A percentile compares a stretch with the other conserved stretches of the same genome.
Evolutionary conservation across 306 rosid species (phyloP).

Genomic region (Trifolium fragiferum): DNA sequence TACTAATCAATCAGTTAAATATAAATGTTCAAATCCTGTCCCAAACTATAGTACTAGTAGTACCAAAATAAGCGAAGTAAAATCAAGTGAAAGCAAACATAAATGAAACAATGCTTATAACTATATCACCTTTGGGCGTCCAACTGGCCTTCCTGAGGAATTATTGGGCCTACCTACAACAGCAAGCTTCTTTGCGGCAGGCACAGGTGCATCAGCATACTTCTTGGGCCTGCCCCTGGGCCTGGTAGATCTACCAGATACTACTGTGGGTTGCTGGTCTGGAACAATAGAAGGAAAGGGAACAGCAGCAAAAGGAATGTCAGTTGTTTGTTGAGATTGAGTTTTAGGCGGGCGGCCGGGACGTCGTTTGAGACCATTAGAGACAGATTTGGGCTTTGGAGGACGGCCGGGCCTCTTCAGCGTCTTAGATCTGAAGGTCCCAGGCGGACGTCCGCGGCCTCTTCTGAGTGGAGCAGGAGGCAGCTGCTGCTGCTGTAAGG

Average conservation of each 20-base stretch:
- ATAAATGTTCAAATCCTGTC: neutral
- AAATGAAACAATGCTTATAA: neutral
- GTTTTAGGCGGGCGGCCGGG: slow-evolving; percentile 78
- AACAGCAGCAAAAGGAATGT: slow-evolving; percentile 55
- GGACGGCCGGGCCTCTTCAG: slow-evolving; percentile 60
- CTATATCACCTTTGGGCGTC: slow-evolving; percentile 89
- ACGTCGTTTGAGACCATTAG: slow-evolving; percentile 54
- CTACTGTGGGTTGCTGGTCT: neutral
- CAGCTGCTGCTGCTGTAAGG: no score
- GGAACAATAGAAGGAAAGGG: neutral
- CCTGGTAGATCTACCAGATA: slow-evolving; percentile 34
- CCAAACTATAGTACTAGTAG: neutral
- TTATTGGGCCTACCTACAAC: slow-evolving; percentile 32
- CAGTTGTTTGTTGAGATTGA: slow-evolving; percentile 47
- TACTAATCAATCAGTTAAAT: neutral
- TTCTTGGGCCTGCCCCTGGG: slow-evolving; percentile 74
- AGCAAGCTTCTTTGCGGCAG: no score
- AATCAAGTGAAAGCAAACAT: neutral
- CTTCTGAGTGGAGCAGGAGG: neutral
- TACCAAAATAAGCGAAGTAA: neutral
- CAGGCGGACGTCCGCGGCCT: slow-evolving; percentile 69
- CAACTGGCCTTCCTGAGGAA: slow-evolving; percentile 52
- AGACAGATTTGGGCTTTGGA: slow-evolving; percentile 67
- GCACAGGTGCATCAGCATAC: slow-evolving; percentile 29
- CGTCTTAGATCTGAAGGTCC: slow-evolving; percentile 44